Conservation (phyloP, 495 filamentous ascomycete species). For the Elasticomyces elasticus region DNA sequence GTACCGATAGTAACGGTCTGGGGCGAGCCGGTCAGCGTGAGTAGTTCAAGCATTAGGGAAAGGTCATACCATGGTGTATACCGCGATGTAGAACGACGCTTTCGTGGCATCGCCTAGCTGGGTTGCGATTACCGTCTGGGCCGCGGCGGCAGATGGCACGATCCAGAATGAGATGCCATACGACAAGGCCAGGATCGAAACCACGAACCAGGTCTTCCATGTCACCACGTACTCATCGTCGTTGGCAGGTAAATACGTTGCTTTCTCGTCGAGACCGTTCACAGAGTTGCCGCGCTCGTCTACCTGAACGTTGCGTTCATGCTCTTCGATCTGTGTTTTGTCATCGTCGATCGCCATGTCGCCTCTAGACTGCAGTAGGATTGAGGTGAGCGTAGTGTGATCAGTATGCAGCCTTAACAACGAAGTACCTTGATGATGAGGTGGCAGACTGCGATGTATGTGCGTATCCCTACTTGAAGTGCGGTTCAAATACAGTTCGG, state of each 20-base stretch:
- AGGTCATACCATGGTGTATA: constrained; percentile 29
- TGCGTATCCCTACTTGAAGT: too few relatives aligned
- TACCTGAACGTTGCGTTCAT: too few relatives aligned
- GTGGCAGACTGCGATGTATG: too few relatives aligned
- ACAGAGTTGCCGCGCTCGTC: not conserved
- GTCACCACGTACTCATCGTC: constrained; percentile 9
- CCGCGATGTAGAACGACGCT: not conserved
- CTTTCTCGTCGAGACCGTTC: not conserved
- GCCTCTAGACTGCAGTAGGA: too few relatives aligned
- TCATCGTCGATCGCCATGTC: too few relatives aligned
- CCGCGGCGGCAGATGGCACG: constrained; percentile 24
- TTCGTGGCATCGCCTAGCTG: constrained; percentile 22
- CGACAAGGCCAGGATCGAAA: constrained; percentile 24
- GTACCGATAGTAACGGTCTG: constrained; percentile 23
- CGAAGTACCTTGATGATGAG: too few relatives aligned
- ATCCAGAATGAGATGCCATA: constrained; percentile 34
- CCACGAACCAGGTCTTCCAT: constrained; percentile 8
- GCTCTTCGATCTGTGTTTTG: too few relatives aligned
- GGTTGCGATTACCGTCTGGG: constrained; percentile 23
- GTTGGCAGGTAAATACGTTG: not conserved
- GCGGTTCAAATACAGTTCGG: too few relatives aligned
- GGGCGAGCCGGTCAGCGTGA: too few relatives aligned
- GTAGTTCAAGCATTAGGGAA: too few relatives aligned
- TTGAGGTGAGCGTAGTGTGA: too few relatives aligned
- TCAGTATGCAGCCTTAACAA: too few relatives aligned